A percentile compares a stretch with the other conserved stretches of the same genome.
These are phyloP conservation scores for Curvularia verruculosa DNA, from an alignment of 2,329 filamentous ascomycete genomes.

Conservation along the genomic window DNA sequence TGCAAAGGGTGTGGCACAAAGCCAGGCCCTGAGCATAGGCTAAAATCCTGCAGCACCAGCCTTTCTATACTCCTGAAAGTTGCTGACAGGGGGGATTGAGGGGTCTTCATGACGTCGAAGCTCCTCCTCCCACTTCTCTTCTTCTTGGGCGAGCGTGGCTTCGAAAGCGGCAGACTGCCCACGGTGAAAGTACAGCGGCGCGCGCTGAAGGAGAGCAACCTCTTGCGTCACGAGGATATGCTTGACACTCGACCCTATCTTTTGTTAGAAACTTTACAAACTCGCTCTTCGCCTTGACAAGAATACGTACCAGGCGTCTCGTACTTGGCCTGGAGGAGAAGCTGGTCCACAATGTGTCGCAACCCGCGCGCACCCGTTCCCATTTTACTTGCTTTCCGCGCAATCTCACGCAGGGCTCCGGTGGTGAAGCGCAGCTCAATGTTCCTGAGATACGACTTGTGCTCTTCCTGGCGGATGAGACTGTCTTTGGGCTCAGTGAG, in stretches of 20 bases:
- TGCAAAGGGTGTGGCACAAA: slow-evolving; percentile 6
- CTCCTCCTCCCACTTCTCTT: slow-evolving; percentile 55
- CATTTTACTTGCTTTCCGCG: slow-evolving; percentile 69
- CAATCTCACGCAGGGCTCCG: slow-evolving; percentile 79
- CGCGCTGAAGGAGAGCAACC: slow-evolving; percentile 51
- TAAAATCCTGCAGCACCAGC: slow-evolving; percentile 44
- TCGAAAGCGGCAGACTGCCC: slow-evolving; percentile 51
- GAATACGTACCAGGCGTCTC: slow-evolving; percentile 51
- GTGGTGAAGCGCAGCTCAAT: slow-evolving; percentile 83
- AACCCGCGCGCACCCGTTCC: slow-evolving; percentile 70
- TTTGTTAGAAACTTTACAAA: slow-evolving; percentile 13
- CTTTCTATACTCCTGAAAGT: slow-evolving; percentile 57
- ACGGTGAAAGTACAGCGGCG: slow-evolving; percentile 53
- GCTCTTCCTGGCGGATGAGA: slow-evolving; percentile 84
- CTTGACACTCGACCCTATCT: slow-evolving; percentile 50
- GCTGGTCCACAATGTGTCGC: slow-evolving; percentile 56
- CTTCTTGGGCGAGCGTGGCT: slow-evolving; percentile 50
- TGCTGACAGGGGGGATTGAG: slow-evolving; percentile 31
- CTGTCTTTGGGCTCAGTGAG: slow-evolving; percentile 91
- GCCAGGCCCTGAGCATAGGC: slow-evolving; percentile 8
- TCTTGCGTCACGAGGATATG: slow-evolving; percentile 55
- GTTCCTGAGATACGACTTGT: slow-evolving; percentile 80
- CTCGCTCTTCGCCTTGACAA: not conserved
- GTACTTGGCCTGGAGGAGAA: slow-evolving; percentile 56
- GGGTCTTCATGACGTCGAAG: slow-evolving; percentile 39